Base-by-base conservation (phyloP, 768 basidiomycete species). In the Pisolithus microcarpus region DNA sequence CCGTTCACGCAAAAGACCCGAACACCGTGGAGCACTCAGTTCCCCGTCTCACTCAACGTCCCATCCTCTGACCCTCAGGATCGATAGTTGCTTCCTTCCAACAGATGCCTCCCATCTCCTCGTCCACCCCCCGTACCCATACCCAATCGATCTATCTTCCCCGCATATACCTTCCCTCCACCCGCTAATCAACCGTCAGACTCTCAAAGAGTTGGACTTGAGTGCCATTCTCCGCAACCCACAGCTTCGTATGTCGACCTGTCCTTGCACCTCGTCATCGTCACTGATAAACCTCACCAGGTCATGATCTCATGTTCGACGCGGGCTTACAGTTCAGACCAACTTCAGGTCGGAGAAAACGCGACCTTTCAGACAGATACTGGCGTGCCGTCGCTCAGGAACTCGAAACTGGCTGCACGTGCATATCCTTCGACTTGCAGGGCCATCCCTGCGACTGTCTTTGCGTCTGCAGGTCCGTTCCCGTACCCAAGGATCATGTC, bases 271-370 rank as follows among this genome's bases (percentile, higher is more conserved):
- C 34, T 6, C 34, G 13, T 1, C 21, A n/a, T 18, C 26, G 6
- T 52, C 38, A 55, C 46, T 46, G 50, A 38, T 47, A 11, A 34
- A 49, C 48, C 38, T 50, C 48, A 40, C 24, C 60, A 91, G 88
- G 88, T 31, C 91, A 95, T 59, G 91, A 94, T 68, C 76, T 94
- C 53, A 79, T 94, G 57, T 93, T 94, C 57, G 92, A 95, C 56
- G 77, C 87, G 16, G 83, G 84, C 15, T 72, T 91, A 13, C 88
- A 91, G 65, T 91, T 91, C 67, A 79, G 86, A 39, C 87, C 87
- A 10, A 83, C 84, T 1, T 76, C 78, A n/a, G 80, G 80, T 55
- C 80, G 84, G 38, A 80, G 84, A 51, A 91, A 91, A 65, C 65
- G 80, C 45, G 80, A 84, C 45, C 72, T 80, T 36, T 76, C 83